Conservation (phyloP, 2,329 filamentous ascomycete species). For the Neoscytalidium dimidiatum region DNA sequence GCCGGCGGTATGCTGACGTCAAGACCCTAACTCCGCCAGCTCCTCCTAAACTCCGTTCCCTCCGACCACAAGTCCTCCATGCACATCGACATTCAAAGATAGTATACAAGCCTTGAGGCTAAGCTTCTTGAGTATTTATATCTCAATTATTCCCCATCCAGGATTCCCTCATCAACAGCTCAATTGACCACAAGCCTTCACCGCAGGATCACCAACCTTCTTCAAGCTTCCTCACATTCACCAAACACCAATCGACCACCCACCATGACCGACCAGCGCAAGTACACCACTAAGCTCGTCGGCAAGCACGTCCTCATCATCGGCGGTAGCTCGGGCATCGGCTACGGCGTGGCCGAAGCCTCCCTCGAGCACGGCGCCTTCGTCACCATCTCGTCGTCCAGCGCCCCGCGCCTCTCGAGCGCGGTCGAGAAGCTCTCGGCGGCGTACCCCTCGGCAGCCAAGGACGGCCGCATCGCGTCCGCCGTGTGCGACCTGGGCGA, state of each 20-base stretch:
- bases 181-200: not conserved
- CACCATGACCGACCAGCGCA: constrained; percentile 44
- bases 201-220: not conserved
- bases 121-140: not conserved
- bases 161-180: not conserved
- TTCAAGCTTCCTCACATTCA: not conserved
- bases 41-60: not conserved
- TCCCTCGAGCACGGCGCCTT: constrained; percentile 56
- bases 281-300: constrained; percentile 52
- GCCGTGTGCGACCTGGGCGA: constrained; percentile 52
- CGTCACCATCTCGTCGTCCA: constrained; percentile 65
- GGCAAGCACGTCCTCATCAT: constrained; percentile 58
- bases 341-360: constrained; percentile 61
- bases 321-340: constrained; percentile 66
- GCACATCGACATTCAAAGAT: not conserved
- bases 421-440: constrained; percentile 49
- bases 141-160: not conserved
- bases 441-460: constrained; percentile 45
- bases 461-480: constrained; percentile 39
- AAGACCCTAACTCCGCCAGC: not conserved
- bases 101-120: not conserved
- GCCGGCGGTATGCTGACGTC: not conserved
- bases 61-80: not conserved
- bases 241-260: not conserved
- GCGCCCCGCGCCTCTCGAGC: constrained; percentile 48